Base-by-base conservation (phyloP, 257 asterid genomes). In the Capsicum baccatum region DNA sequence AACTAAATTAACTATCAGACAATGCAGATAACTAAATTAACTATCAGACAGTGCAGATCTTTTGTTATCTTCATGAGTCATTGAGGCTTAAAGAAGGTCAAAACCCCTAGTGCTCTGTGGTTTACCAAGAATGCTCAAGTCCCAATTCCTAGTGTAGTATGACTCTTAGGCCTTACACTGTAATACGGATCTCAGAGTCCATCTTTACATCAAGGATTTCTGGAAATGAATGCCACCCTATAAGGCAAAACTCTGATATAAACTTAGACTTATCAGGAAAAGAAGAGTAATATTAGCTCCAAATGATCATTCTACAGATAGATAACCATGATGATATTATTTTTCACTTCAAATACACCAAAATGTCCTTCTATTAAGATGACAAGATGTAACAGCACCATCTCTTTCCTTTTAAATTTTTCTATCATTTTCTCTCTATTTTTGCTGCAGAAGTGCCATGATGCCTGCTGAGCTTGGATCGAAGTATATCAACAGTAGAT, bases 381-480 rank as follows among this genome's bases (percentile, higher is more conserved):
- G 44, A 12, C 13, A 48, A 48, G 80, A 74, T 50, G 81, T 13
- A 52, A 8, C 62, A 74, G 21, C 8, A 13, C 81, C 63, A 4
- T 76, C 63, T 74, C 10, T 74, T 50, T 74, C 60, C 44, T 50
- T 74, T 50, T 50, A 0, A 19, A 6, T 74, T 74, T 50, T 50
- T 13, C 59, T 50, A 3, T 21, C 62, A 21, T 74, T 12, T 50
- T 26, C 19, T 74, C 39, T 50, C 19, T 12, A 74, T 74, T 42
- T 74, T 8, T 26, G 80, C 44, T 74, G 80, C 60, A 74, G n/a
- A 74, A 73, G n/a, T 19, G 60, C 80, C 39, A 74, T 74, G 60
- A 52, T 26, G 62, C 9, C 81, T 21, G 47, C 62, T 74, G 62
- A 50, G 21, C 81, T 74, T 12, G 60, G 80, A 74, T 48, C 19